These are phyloP conservation scores for Citrus maxima DNA, from an alignment of 345 rosid genomes.

Conservation along the genomic window DNA sequence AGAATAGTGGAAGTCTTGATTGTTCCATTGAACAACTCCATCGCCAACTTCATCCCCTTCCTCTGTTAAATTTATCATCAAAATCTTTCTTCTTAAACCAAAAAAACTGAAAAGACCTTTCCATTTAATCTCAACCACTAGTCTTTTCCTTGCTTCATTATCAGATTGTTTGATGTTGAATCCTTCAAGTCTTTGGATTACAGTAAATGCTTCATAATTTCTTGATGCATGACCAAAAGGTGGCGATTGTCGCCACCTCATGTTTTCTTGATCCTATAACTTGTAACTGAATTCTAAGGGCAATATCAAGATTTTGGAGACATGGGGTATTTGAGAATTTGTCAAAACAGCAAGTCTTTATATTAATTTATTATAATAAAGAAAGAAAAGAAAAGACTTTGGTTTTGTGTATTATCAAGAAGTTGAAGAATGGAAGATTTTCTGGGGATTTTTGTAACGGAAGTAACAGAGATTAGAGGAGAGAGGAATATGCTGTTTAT, in stretches of 20 bases:
- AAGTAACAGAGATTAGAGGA: not conserved
- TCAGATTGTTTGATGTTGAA: conserved; percentile 18
- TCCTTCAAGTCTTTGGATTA: conserved; percentile 37
- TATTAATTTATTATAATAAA: not conserved
- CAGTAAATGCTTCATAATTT: conserved; percentile 41
- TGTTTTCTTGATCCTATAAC: conserved; percentile 24
- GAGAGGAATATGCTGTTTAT: not conserved
- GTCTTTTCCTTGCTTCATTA: conserved; percentile 12
- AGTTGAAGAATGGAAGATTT: not conserved
- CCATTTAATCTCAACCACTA: conserved; percentile 58
- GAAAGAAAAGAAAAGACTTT: not conserved
- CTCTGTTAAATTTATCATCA: conserved; percentile 35
- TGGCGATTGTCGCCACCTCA: conserved; percentile 58
- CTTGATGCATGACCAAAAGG: conserved; percentile 31
- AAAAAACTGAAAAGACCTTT: conserved; percentile 37
- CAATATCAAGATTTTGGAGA: not conserved
- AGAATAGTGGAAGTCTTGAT: conserved; percentile 55
- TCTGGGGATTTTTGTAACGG: not conserved
- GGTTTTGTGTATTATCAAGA: not conserved
- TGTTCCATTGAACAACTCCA: conserved; percentile 53
- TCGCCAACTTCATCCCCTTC: conserved; percentile 43
- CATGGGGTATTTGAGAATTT: not conserved
- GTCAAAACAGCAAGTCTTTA: not conserved
- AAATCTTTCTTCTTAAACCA: conserved; percentile 24
- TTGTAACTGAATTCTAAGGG: not conserved